A percentile compares a stretch with the other conserved stretches of the same genome.
These are phyloP conservation scores for Mycena sanguinolenta DNA, from an alignment of 768 basidiomycete species.

Conservation along the genomic window DNA sequence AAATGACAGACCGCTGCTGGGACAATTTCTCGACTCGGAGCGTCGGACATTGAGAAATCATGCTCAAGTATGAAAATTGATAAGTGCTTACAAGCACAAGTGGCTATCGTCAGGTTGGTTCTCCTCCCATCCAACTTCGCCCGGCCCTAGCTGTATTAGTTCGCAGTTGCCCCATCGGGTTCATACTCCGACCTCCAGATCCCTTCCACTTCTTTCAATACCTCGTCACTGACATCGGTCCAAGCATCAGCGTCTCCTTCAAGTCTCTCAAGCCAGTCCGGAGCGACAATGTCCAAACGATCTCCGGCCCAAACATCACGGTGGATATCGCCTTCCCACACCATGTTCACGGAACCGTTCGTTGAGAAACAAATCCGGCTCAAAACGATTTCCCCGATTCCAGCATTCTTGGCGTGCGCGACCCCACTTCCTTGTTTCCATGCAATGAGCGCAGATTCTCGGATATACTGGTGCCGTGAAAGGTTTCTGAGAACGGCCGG, in stretches of 20 bases:
- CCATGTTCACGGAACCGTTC: not conserved
- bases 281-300: conserved; percentile 24
- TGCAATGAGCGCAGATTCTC: not conserved
- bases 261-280: conserved; percentile 1
- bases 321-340: not conserved
- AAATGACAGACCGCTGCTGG: too few species aligned
- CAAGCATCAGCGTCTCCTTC: conserved; percentile 5
- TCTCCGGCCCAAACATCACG: conserved; percentile 29
- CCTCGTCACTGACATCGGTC: conserved; percentile 31
- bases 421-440: not conserved
- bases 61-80: too few species aligned
- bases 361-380: conserved; percentile 27
- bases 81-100: too few species aligned
- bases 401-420: not conserved
- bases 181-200: conserved; percentile 15
- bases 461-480: conserved; percentile 21
- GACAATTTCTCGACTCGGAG: too few species aligned
- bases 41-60: too few species aligned
- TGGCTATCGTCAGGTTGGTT: too few species aligned
- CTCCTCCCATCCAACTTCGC: too few species aligned
- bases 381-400: conserved; percentile 17
- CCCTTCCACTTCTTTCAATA: conserved; percentile 17
- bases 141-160: too few species aligned
- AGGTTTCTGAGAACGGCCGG: conserved; percentile 18
- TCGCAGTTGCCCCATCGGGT: too few species aligned